Conservation (phyloP, 441 rosid species). For the Viola pubescens region DNA sequence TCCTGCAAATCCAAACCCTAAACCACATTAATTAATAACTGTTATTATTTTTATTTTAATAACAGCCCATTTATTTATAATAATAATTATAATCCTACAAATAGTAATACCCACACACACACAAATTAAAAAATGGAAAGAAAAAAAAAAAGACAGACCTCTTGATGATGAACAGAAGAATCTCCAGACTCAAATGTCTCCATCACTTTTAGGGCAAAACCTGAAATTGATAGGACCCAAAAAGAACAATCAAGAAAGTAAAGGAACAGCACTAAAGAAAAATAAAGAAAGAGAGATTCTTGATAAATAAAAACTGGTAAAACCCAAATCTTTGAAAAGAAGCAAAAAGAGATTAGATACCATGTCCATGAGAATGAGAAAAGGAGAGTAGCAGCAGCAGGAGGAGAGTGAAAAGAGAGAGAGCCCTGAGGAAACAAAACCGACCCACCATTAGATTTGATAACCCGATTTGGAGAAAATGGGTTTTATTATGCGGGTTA, state of each 20-base stretch:
- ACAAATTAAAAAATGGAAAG: neutral
- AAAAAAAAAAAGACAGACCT: slow-evolving; percentile 20
- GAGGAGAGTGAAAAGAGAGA: slow-evolving; percentile 33
- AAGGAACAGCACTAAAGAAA: neutral
- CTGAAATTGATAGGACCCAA: slow-evolving; percentile 13
- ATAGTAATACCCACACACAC: neutral
- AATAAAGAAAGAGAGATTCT: neutral
- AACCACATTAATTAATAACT: neutral
- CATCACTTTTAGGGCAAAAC: slow-evolving; percentile 30
- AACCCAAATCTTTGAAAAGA: neutral
- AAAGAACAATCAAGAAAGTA: neutral
- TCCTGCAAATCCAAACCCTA: slow-evolving; percentile 23
- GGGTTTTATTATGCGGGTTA: slow-evolving; percentile 19
- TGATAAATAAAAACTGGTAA: neutral
- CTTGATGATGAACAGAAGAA: slow-evolving; percentile 16
- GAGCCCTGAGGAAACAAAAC: slow-evolving; percentile 22
- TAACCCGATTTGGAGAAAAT: slow-evolving; percentile 16
- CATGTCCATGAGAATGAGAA: slow-evolving; percentile 24
- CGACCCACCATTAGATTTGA: slow-evolving; percentile 35
- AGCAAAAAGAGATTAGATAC: slow-evolving; percentile 13
- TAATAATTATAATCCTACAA: too few relatives aligned
- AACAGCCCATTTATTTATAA: too few relatives aligned
- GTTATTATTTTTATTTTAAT: neutral
- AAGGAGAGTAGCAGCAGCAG: slow-evolving; percentile 29
- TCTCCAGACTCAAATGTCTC: slow-evolving; percentile 26